Evolutionary conservation across 768 basidiomycete genomes (phyloP).

Genomic region (Kwoniella botswanensis): DNA sequence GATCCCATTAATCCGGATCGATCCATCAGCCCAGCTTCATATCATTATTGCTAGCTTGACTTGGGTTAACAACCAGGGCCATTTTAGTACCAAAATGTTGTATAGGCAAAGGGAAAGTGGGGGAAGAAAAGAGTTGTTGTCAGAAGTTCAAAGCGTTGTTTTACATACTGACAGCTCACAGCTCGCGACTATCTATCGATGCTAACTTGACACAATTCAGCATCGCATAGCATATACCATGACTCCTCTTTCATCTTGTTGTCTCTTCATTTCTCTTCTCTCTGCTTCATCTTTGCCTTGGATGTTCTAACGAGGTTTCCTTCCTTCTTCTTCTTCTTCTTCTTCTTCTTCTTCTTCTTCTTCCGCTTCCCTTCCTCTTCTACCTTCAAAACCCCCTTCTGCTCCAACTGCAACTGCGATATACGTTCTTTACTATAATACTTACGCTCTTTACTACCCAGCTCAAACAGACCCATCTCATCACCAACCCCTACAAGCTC

Average conservation of each 20-base stretch:
- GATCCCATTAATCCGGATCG: slow-evolving; percentile 13
- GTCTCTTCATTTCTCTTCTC: not conserved
- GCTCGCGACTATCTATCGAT: too few species aligned
- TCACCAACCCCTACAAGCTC: not conserved
- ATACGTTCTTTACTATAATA: slow-evolving; percentile 3
- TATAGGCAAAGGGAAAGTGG: not conserved
- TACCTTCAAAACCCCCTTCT: not conserved
- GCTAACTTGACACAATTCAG: not conserved
- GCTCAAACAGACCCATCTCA: not conserved
- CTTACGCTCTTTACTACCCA: slow-evolving; percentile 4
- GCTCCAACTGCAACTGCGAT: not conserved
- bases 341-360: not conserved
- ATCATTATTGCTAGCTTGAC: not conserved
- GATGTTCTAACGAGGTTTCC: not conserved
- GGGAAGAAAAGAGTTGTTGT: not conserved
- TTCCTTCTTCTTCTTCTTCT: not conserved
- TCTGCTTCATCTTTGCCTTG: not conserved
- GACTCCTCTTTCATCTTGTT: not conserved
- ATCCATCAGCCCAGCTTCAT: not conserved
- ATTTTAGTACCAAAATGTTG: not conserved
- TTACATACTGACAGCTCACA: not conserved
- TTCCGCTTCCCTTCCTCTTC: not conserved
- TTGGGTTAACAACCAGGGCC: slow-evolving; percentile 9
- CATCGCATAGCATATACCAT: slow-evolving; percentile 8
- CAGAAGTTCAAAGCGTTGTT: not conserved